Evolutionary conservation across 495 filamentous ascomycete species (phyloP).

Genomic region (Talaromyces stipitatus): DNA sequence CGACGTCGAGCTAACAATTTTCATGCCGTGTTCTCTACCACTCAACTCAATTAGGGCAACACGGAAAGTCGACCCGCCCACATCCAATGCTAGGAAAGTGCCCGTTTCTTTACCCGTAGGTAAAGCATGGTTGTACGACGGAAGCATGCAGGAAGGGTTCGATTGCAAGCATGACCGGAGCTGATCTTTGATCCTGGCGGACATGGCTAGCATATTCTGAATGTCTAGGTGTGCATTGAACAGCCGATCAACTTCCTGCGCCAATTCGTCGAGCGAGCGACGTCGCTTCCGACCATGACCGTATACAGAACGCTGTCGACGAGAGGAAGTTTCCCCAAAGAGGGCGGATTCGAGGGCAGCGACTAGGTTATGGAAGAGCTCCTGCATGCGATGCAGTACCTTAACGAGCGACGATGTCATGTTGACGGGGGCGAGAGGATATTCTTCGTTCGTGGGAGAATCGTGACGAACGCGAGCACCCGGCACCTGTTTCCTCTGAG

Average conservation of each 20-base stretch:
- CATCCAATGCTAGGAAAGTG: conserved; percentile 55
- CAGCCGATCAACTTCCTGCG: conserved; percentile 40
- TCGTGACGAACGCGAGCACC: too few relatives aligned
- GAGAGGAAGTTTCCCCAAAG: conserved; percentile 28
- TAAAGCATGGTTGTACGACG: conserved; percentile 56
- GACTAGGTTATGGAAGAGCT: conserved; percentile 47
- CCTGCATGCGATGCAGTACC: conserved; percentile 42
- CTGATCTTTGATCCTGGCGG: conserved; percentile 51
- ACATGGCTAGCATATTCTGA: conserved; percentile 44
- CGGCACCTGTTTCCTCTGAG: conserved; percentile 4
- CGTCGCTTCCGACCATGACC: conserved; percentile 31
- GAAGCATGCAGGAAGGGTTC: conserved; percentile 56
- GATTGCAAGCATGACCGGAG: conserved; percentile 44
- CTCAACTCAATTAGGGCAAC: conserved; percentile 52
- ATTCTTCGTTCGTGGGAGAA: background rate
- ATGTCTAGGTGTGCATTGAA: conserved; percentile 37
- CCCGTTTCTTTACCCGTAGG: conserved; percentile 54
- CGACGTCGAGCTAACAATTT: conserved; percentile 40
- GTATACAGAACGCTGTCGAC: conserved; percentile 27
- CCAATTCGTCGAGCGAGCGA: conserved; percentile 42
- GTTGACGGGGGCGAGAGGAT: conserved; percentile 6
- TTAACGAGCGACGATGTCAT: conserved; percentile 37
- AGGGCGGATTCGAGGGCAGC: conserved; percentile 42
- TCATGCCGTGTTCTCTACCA: conserved; percentile 42
- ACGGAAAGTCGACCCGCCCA: conserved; percentile 60